These are phyloP conservation scores for Penicillium sp. DNA, from an alignment of 2,329 filamentous ascomycete species.

Conservation along the genomic window DNA sequence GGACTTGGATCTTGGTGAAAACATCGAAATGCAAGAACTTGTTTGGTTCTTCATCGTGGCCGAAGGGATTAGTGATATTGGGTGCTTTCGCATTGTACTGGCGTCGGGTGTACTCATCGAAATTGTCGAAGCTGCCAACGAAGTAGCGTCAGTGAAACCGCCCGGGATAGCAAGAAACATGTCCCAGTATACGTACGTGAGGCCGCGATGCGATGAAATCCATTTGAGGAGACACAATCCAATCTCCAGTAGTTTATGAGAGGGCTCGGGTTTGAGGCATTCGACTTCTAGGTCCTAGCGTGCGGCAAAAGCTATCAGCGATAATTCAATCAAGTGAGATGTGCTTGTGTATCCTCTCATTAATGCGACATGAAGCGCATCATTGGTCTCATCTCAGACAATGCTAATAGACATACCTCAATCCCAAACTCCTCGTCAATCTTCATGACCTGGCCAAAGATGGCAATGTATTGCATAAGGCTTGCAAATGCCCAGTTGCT, in stretches of 20 bases:
- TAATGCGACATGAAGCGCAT: slow-evolving; percentile 15
- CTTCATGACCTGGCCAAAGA: slow-evolving; percentile 86
- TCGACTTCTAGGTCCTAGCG: slow-evolving; percentile 80
- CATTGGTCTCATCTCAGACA: background rate
- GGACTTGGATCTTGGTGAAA: slow-evolving; percentile 71
- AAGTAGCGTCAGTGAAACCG: slow-evolving; percentile 5
- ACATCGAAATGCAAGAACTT: slow-evolving; percentile 80
- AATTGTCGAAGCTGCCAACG: slow-evolving; percentile 68
- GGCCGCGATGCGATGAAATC: slow-evolving; percentile 86
- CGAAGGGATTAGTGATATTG: slow-evolving; percentile 73
- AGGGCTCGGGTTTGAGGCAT: slow-evolving; percentile 73
- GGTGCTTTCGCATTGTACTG: slow-evolving; percentile 84
- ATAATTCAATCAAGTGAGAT: background rate
- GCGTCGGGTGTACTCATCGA: slow-evolving; percentile 88
- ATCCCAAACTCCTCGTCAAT: slow-evolving; percentile 86
- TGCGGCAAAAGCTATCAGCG: background rate
- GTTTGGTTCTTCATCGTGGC: slow-evolving; percentile 67
- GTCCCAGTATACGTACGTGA: slow-evolving; percentile 65
- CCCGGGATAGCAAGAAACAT: background rate
- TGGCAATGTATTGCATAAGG: slow-evolving; percentile 86
- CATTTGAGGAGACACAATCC: slow-evolving; percentile 86
- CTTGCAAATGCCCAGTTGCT: slow-evolving; percentile 97
- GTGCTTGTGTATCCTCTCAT: background rate
- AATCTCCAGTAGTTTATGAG: slow-evolving; percentile 72
- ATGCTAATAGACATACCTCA: slow-evolving; percentile 61